Evolutionary conservation across 257 asterid genomes (phyloP).

Genomic region (Marsdenia floribunda): DNA sequence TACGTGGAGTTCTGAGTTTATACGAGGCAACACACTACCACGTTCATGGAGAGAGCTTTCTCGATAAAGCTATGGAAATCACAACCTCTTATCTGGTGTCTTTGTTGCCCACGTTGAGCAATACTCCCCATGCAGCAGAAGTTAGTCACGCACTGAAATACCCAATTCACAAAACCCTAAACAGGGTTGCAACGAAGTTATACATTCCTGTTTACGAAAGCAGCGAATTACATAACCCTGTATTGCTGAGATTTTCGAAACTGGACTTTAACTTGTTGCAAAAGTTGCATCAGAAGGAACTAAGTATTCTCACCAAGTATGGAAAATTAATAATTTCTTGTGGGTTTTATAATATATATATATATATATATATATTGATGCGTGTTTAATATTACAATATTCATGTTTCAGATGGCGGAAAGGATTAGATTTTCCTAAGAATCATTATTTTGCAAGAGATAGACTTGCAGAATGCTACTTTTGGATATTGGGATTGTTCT

Average conservation of each 20-base stretch:
- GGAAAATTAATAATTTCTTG: no score
- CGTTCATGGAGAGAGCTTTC: background rate
- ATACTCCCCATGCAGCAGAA: background rate
- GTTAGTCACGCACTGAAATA: constrained; percentile 16
- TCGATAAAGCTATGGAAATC: background rate
- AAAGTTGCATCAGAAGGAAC: constrained; percentile 28
- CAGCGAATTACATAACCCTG: constrained; percentile 9
- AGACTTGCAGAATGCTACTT: constrained; percentile 31
- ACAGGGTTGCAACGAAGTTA: constrained; percentile 19
- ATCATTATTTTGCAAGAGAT: constrained; percentile 29
- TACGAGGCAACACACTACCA: background rate
- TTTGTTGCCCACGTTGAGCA: background rate
- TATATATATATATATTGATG: no score
- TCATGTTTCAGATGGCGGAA: constrained; percentile 41
- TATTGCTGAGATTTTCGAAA: constrained; percentile 21
- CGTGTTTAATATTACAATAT: background rate
- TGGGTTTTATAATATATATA: no score
- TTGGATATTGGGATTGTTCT: constrained; percentile 22
- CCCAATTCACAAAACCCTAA: constrained; percentile 30
- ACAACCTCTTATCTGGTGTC: constrained; percentile 19
- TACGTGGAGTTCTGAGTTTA: background rate
- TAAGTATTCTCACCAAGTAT: constrained; percentile 26
- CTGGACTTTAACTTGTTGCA: constrained; percentile 23
- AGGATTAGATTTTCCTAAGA: constrained; percentile 14
- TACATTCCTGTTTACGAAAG: constrained; percentile 25